Conservation (phyloP, 495 filamentous ascomycete genomes). For the Aspergillus haitiensis region DNA sequence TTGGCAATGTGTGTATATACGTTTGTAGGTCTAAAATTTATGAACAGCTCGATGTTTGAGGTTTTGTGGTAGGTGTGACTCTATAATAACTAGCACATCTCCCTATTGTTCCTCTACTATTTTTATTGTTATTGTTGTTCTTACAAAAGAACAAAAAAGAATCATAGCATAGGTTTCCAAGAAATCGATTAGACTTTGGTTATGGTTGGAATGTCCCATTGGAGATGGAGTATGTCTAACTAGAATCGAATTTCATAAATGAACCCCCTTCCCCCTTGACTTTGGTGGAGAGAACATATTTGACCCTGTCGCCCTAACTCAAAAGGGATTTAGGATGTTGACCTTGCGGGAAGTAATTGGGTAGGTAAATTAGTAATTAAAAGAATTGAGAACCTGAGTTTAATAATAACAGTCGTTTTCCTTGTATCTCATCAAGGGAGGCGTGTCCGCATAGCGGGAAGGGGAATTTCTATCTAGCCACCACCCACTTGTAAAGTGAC, state of each 20-base stretch:
- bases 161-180: too few species aligned
- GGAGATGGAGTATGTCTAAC: background rate
- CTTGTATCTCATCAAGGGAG: conserved; percentile 1
- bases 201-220: conserved; percentile 16
- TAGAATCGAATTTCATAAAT: background rate
- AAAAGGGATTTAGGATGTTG: background rate
- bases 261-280: conserved; percentile 22
- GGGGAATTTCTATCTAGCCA: background rate
- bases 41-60: too few species aligned
- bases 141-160: too few species aligned
- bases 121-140: too few species aligned
- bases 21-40: too few species aligned
- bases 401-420: background rate
- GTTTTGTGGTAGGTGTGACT: too few species aligned
- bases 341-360: background rate
- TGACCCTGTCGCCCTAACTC: conserved; percentile 14
- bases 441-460: background rate
- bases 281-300: conserved; percentile 13
- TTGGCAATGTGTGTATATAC: too few species aligned
- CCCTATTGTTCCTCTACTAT: too few species aligned
- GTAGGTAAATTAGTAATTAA: background rate
- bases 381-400: background rate
- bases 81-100: too few species aligned
- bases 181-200: too few species aligned
- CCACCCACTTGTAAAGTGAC: background rate